phyloP scores from a whole-genome alignment of 441 rosid genomes.

The Adansonia madagascariensis region DNA sequence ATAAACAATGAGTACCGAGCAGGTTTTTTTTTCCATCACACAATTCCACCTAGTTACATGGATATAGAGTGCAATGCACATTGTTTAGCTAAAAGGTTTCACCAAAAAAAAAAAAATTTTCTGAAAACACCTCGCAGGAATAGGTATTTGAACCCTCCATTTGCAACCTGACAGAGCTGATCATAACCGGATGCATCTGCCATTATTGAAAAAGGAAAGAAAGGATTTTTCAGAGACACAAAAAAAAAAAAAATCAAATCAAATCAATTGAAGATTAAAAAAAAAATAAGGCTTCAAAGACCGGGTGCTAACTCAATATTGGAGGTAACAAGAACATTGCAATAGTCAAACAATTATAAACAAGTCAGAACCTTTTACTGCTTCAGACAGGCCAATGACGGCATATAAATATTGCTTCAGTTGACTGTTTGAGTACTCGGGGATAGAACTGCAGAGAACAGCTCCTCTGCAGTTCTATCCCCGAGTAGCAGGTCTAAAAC shows the following conservation, averaged over 20 bases:
- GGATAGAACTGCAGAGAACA: neutral
- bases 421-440: neutral
- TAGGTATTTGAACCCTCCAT: slow-evolving; percentile 70
- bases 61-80: no score
- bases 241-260: neutral
- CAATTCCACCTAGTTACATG: no score
- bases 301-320: neutral
- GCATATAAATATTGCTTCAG: neutral
- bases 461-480: no score
- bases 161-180: slow-evolving; percentile 83
- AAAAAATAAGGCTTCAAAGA: neutral
- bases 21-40: no score
- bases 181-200: slow-evolving; percentile 65
- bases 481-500: neutral
- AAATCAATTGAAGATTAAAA: neutral
- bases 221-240: neutral
- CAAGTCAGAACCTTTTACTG: neutral
- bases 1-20: no score
- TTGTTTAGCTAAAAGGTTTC: no score
- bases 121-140: slow-evolving; percentile 51
- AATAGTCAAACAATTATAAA: neutral
- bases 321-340: neutral
- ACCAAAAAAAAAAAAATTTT: no score
- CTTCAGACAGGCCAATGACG: neutral
- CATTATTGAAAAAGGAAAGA: slow-evolving; percentile 21